Base-by-base conservation (phyloP, 23 red algal genomes). In the Agarophyton chilense region DNA sequence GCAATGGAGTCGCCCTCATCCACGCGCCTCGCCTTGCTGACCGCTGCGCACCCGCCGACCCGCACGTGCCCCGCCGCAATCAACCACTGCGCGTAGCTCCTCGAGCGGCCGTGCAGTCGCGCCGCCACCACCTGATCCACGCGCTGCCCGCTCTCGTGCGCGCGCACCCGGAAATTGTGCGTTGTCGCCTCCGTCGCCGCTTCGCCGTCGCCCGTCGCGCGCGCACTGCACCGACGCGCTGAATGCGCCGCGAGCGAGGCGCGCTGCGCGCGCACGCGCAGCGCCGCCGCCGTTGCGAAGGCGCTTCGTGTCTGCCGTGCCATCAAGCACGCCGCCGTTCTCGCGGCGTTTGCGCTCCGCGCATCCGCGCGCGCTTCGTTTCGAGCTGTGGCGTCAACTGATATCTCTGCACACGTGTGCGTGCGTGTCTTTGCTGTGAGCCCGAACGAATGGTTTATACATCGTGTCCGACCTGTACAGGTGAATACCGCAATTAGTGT, bases 1-100 rank as follows among this genome's bases (percentile, higher is more conserved):
- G 40, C 42, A 4, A 98, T 32, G 2, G 58, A 26, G 19, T 82
- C 58, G 74, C 84, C 84, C 13, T 41, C 14, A 3, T 36, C 35
- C 38, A 77, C 61, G 44, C 74, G 65, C 16, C 21, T 21, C 44
- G 84, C 65, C 82, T 98, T 98, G 53, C 41, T 68, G 0, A 68
- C 28, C 1, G 79, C 11, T 51, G 57, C 52, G 4, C n/a, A 21
- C 12, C 81, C 95, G 64, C 86, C 89, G 34, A 94, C 21, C 7
- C 14, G 52, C 40, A 98, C 89, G 33, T 76, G 39, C 18, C 62
- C 38, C 16, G 49, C 29, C 25, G 77, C 53, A 43, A 98, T 82
- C 13, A 98, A 93, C 33, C 79, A 82, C 55, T 94, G 86, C 29
- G 91, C 65, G 58, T 98, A 95, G 47, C 72, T 73, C 52, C 96